Evolutionary conservation across 2,329 filamentous ascomycete genomes (phyloP).

Genomic region (Lasiodiplodia sp.): DNA sequence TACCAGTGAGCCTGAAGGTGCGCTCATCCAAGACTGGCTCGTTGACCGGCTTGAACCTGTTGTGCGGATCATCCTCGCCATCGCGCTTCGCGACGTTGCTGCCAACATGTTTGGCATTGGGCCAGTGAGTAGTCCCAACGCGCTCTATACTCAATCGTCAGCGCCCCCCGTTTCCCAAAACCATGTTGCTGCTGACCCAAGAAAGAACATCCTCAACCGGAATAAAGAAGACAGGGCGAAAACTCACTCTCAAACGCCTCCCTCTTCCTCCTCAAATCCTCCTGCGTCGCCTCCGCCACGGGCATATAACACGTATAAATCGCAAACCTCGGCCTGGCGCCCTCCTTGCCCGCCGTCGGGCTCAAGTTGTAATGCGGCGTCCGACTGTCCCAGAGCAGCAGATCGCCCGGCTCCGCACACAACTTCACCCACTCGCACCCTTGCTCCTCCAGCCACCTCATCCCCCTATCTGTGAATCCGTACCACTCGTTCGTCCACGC

Average conservation of each 20-base stretch:
- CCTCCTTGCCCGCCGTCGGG: constrained; percentile 36
- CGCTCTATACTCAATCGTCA: constrained; percentile 35
- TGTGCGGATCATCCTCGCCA: constrained; percentile 43
- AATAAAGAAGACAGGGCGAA: neutral
- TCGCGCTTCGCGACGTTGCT: constrained; percentile 43
- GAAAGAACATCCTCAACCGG: neutral
- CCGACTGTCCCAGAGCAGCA: constrained; percentile 57
- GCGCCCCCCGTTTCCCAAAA: too few species aligned
- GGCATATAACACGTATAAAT: constrained; percentile 50
- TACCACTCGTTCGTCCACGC: constrained; percentile 49
- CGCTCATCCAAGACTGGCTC: constrained; percentile 51
- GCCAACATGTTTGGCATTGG: constrained; percentile 44
- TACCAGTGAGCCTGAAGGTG: constrained; percentile 56
- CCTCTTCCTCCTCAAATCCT: constrained; percentile 45
- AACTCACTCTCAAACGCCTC: constrained; percentile 33
- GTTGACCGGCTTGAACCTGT: constrained; percentile 49
- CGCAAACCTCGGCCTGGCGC: constrained; percentile 42
- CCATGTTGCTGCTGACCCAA: neutral
- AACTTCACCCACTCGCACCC: constrained; percentile 52
- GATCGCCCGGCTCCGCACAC: constrained; percentile 51
- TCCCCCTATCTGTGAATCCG: constrained; percentile 52
- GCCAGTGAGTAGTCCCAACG: constrained; percentile 46
- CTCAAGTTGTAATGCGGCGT: constrained; percentile 53
- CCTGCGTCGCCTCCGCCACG: constrained; percentile 43
- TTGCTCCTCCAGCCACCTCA: constrained; percentile 51